phyloP scores from a whole-genome alignment of 768 basidiomycete genomes.

The Tylopilus plumbeoviolaceoides region DNA sequence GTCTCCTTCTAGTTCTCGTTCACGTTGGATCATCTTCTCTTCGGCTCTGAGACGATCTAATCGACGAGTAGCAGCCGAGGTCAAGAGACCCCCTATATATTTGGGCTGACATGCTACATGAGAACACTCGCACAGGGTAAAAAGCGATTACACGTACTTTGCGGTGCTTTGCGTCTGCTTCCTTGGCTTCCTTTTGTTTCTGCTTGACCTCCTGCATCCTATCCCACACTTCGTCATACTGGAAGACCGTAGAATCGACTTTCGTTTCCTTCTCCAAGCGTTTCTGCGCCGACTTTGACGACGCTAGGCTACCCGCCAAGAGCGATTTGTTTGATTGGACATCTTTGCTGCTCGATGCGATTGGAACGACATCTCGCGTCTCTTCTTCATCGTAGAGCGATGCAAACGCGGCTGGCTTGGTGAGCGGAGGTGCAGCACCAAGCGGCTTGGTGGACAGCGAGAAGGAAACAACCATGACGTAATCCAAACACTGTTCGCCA shows the following conservation, averaged over 20 bases:
- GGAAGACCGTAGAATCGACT: conserved; percentile 79
- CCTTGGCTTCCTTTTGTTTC: conserved; percentile 70
- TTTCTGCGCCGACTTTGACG: conserved; percentile 64
- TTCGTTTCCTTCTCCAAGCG: conserved; percentile 75
- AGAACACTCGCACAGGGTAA: conserved; percentile 2
- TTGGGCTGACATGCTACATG: conserved; percentile 61
- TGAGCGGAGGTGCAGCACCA: conserved; percentile 46
- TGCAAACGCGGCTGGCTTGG: conserved; percentile 60
- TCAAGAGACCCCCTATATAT: conserved; percentile 80
- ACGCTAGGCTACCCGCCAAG: conserved; percentile 52
- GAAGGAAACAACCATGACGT: conserved; percentile 85
- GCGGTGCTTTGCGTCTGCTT: conserved; percentile 67
- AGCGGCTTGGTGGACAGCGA: conserved; percentile 65
- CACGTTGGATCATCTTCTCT: conserved; percentile 95
- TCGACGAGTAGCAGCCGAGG: conserved; percentile 80
- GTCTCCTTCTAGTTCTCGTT: conserved; percentile 90
- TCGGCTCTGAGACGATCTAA: conserved; percentile 90
- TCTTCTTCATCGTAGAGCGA: conserved; percentile 69
- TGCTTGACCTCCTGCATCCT: conserved; percentile 86
- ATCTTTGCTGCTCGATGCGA: conserved; percentile 39
- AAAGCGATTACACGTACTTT: conserved; percentile 51
- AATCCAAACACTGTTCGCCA: conserved; percentile 11
- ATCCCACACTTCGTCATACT: conserved; percentile 97
- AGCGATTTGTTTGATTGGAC: conserved; percentile 50
- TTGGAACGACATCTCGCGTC: conserved; percentile 44